Percentiles rank a stretch among this genome's conserved stretches.
Evolutionary conservation across 2,329 filamentous ascomycete genomes (phyloP).

Genomic region (Monosporascus sp.): DNA sequence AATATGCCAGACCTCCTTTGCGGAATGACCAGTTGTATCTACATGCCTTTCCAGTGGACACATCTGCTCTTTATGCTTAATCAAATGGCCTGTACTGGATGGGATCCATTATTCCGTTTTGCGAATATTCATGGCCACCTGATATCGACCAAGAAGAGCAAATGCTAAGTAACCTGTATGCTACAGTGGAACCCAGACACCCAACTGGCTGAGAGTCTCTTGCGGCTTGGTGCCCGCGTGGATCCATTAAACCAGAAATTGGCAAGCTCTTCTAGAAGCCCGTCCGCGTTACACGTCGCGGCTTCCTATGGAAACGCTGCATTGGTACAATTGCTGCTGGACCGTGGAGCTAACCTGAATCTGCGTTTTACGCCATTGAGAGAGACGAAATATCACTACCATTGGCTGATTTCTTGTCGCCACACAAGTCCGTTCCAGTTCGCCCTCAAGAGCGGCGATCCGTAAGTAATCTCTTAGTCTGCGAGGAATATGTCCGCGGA

Average conservation of each 20-base stretch:
- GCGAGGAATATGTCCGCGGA: no score
- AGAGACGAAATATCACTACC: no score
- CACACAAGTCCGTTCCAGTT: slow-evolving; percentile 3
- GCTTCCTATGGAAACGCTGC: slow-evolving; percentile 1
- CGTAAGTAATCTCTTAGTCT: no score
- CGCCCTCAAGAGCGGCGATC: slow-evolving; percentile 1
- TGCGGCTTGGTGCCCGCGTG: not conserved
- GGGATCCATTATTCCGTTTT: no score
- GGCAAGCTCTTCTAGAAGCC: not conserved
- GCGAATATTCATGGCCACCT: no score
- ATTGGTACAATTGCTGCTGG: slow-evolving; percentile 1
- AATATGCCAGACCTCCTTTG: no score
- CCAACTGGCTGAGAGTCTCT: slow-evolving; percentile 2
- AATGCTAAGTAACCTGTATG: no score
- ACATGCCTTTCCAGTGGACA: no score
- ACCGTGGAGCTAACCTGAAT: not conserved
- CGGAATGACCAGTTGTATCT: no score
- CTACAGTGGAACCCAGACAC: slow-evolving; percentile 4
- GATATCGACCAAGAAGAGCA: no score
- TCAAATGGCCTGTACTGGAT: no score
- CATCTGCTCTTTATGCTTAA: no score
- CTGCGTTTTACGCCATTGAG: not conserved
- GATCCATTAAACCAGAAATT: not conserved
- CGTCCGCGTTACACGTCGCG: slow-evolving; percentile 4
- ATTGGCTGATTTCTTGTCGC: not conserved